Evolutionary conservation across 345 rosid genomes (phyloP), one percentile per base, ranked within the genome.

Genomic region (Passiflora organensis): DNA sequence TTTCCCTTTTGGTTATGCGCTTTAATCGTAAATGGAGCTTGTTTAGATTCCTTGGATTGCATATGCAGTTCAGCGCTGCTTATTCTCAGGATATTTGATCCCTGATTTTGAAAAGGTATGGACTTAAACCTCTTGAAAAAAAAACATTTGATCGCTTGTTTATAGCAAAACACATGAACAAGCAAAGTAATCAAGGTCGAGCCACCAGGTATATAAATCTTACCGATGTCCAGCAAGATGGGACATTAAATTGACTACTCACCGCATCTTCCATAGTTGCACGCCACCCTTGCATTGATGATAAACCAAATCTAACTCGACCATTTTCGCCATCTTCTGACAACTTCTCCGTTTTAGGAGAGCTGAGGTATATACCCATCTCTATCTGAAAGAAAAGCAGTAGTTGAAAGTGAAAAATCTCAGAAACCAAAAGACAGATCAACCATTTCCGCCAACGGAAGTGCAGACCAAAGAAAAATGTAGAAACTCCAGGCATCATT

Each of bases 271-370:
- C 99, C 99, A 93, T 93, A 34, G 86, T 68, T 19, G 96, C 83
- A 41, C 99, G 99, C 99, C 99, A 89, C 51, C 99, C 99, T 80
- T 93, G 99, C 99, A 93, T 93, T n/a, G 96, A 93, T 10, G 96
- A 86, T 64, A 93, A 65, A 42, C 99, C 96, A 75, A 75, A 93
- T 71, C 96, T 78, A 17, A 93, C 75, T 71, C 74, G 69, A 53
- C 74, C 74, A 65, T 81, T 89, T 60, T 81, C 94, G 8, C 94
- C 94, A 38, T 93, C 95, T 61, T 89, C 96, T 5, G 96, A 89
- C 63, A 67, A 84, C 48, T 93, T 93, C 24, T 93, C 95, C 17
- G 95, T 89, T 66, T 89, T 93, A 5, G 99, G 98, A 63, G 95
- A 64, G 64, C 99, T 93, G 21, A 93, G 86, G 56, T 93, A 93